Evolutionary conservation across 306 rosid genomes (phyloP), one percentile per base, ranked within the genome.

Genomic region (Begonia fuchsioides): DNA sequence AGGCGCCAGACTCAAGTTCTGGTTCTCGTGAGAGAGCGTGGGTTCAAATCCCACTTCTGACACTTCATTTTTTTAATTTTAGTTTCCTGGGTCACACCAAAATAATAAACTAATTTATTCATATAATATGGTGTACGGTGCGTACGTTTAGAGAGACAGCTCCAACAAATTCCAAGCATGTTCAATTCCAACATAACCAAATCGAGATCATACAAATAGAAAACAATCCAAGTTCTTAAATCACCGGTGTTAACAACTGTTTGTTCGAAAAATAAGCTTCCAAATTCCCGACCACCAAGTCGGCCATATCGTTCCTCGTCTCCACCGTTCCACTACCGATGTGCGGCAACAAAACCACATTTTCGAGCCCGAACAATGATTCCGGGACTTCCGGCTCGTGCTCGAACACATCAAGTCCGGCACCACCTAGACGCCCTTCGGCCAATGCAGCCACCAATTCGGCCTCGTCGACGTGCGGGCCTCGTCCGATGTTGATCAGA

Each of bases 341-440:
- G 51, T 84, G 97, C 39, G 93, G 90, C 62, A 69, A 13, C 52
- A 88, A 69, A 39, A 84, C 93, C 2, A 81, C 90, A 56, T 88
- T 88, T 49, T 81, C 86, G 6, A 88, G 77, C 40, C 66, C 78
- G 55, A 81, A 72, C 14, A 88, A 60, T 63, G 72, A 75, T 64
- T 74, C 63, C 0, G 97, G 95, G 6, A 88, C 97, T 38, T 61
- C 52, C 20, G 95, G 97, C 67, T 88, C 95, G 0, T 81, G 55
- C 58, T 84, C 80, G 57, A 71, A 88, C 43, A 88, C 95, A 64
- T 88, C 97, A 0, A 88, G 64, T 11, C 90, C 97, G 8, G 90
- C 97, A 3, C 95, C 95, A 10, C 80, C 97, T 40, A 88, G 32
- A 18, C 90, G 80, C 45, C 97, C 95, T 73, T 84, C 90, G 0